Evolutionary conservation across 148 eudicot genomes (phyloP).

Genomic region (Cornus kousa): DNA sequence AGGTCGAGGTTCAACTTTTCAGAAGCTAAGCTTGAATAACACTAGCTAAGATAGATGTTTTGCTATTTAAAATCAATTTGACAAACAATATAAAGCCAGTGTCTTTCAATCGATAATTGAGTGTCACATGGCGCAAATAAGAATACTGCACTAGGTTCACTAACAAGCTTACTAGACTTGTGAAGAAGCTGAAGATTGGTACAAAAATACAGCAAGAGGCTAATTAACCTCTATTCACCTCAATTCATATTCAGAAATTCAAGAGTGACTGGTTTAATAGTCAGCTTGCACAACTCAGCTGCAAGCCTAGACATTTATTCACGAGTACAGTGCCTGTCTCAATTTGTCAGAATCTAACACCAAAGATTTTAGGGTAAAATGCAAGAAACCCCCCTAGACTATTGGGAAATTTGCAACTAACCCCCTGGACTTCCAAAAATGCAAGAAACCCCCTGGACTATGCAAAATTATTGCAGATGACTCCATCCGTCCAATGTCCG

Average conservation of each 20-base stretch:
- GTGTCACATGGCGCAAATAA: neutral
- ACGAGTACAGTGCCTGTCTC: neutral
- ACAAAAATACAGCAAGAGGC: neutral
- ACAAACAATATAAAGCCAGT: constrained; percentile 1
- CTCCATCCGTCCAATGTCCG: too few relatives aligned
- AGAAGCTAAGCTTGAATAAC: too few relatives aligned
- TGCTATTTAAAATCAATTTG: neutral
- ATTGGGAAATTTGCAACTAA: too few relatives aligned
- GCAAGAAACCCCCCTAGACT: too few relatives aligned
- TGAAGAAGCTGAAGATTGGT: neutral
- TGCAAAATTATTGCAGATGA: too few relatives aligned
- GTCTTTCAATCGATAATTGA: neutral
- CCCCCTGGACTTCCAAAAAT: too few relatives aligned
- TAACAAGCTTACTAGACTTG: neutral
- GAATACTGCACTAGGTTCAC: neutral
- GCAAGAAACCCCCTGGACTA: too few relatives aligned
- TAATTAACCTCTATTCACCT: too few relatives aligned
- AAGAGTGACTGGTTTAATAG: neutral
- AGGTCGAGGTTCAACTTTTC: too few relatives aligned
- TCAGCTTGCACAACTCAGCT: neutral
- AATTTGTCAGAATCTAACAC: neutral
- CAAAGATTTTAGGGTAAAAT: too few relatives aligned
- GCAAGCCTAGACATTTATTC: neutral
- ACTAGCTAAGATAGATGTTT: too few relatives aligned
- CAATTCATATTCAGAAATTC: neutral